Evolutionary conservation across 2,329 filamentous ascomycete species (phyloP), one percentile per base, ranked within the genome.

Genomic region (Spiromastix sp.): DNA sequence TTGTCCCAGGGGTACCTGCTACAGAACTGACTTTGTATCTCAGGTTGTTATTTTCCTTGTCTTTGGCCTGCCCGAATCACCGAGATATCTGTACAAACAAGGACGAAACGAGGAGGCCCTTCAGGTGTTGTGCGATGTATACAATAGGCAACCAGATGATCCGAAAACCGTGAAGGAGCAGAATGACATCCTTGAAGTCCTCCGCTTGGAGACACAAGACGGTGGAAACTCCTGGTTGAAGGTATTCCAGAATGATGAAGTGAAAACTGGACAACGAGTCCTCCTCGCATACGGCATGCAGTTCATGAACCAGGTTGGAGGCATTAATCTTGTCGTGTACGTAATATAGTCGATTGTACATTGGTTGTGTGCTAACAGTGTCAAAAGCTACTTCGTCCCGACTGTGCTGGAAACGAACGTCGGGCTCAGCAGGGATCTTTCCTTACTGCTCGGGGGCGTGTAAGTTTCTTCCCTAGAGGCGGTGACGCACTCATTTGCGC

Each of bases 271-370:
- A 0, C 45, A 59, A 19, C 53, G 67, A 2, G 61, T 71, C 11
- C 42, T 69, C 2, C 54, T 72, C 3, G 67, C 66, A 0, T 68
- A 58, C 44, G 57, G 61, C n/a, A 59, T 63, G 34, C 62, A 67
- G 35, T 61, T 66, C 34, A 68, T 68, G 59, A 67, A 73, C 32
- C 69, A 72, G 39, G 55, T 66, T 32, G 57, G 59, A 4, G 66
- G 67, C 1, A 66, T 70, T 38, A 70, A 70, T 32, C 30, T 44
- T 51, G 60, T 70, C 4, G 64, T 68, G 10, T 67, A 61, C 42
- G 48, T 49, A 11, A 6, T 20, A n/a, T 12, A 11, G 19, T 12
- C n/a, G 13, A 7, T 32, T 19, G 10, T 10, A n/a, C 5, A 1
- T 9, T 28, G 9, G 6, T 25, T 7, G n/a, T 4, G 16, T 16